These are phyloP conservation scores for Monosporascus sp. DNA, from an alignment of 2,329 filamentous ascomycete genomes.

Conservation along the genomic window DNA sequence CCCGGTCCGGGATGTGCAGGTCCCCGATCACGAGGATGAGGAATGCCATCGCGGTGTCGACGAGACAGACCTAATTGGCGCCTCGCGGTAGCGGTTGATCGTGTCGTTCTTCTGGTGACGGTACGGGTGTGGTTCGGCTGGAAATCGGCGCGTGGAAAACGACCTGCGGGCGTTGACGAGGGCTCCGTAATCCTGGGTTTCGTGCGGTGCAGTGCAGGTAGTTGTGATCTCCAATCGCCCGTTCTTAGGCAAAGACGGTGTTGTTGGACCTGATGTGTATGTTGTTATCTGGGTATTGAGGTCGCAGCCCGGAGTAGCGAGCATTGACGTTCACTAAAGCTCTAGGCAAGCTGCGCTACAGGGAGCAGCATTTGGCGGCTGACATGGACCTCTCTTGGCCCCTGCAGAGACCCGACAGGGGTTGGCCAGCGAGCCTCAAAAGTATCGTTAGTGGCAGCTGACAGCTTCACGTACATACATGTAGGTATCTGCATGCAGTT, in stretches of 20 bases:
- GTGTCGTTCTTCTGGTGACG: no score
- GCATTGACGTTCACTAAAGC: background rate
- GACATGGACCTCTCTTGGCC: background rate
- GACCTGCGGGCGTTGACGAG: background rate
- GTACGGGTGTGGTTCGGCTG: no score
- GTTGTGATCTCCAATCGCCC: no score
- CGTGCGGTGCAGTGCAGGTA: background rate
- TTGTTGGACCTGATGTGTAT: background rate
- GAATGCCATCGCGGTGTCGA: constrained; percentile 59
- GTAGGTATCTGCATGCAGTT: no score
- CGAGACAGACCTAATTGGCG: background rate
- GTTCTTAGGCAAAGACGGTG: background rate
- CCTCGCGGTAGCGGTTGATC: background rate
- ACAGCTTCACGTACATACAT: no score
- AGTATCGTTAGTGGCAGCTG: no score
- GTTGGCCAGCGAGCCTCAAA: background rate
- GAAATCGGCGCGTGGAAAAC: no score
- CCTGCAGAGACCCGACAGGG: background rate
- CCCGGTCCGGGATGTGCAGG: constrained; percentile 88
- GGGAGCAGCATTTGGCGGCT: background rate
- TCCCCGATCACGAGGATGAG: constrained; percentile 89
- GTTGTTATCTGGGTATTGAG: background rate
- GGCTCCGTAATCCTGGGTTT: background rate
- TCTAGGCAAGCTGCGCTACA: background rate
- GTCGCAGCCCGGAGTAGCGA: background rate